Evolutionary conservation across 192 early-diverging fungal genomes (phyloP).

Genomic region (Fimicolochytrium jonesii): DNA sequence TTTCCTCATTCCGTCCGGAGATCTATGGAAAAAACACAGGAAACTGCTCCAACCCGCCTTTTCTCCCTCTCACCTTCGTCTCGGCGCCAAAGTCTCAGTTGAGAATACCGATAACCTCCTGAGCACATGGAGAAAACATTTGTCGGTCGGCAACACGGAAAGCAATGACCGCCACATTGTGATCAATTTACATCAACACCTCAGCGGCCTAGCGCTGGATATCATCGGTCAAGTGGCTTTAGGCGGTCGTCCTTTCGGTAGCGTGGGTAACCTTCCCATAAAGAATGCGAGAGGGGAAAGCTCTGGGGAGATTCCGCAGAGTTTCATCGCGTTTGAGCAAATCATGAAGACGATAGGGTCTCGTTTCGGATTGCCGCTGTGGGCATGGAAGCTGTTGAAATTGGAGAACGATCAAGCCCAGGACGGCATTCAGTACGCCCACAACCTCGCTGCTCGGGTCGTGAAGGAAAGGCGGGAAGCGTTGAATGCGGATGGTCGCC

Average conservation of each 20-base stretch:
- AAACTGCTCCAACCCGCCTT: conserved; percentile 51
- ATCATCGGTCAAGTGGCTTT: conserved; percentile 11
- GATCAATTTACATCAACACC: background rate
- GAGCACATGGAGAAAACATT: background rate
- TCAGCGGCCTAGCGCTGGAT: conserved; percentile 1
- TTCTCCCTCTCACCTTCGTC: conserved; percentile 38
- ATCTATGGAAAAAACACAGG: conserved; percentile 45
- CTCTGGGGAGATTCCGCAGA: background rate
- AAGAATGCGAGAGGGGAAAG: background rate
- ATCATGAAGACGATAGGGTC: background rate
- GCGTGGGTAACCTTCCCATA: background rate
- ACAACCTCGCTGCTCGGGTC: background rate
- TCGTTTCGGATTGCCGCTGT: background rate
- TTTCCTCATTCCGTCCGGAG: conserved; percentile 34
- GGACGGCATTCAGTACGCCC: too few species aligned
- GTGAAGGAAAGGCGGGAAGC: background rate
- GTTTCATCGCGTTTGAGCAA: conserved; percentile 1
- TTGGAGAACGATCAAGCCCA: too few species aligned
- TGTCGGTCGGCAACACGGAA: too few species aligned
- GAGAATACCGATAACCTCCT: background rate
- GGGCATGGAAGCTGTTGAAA: conserved; percentile 3
- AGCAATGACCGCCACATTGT: too few species aligned
- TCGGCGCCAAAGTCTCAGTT: background rate
- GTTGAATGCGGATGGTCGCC: background rate
- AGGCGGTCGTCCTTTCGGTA: conserved; percentile 3